These are phyloP conservation scores for Chalara sp. DNA, from an alignment of 2,329 filamentous ascomycete species.

Conservation along the genomic window DNA sequence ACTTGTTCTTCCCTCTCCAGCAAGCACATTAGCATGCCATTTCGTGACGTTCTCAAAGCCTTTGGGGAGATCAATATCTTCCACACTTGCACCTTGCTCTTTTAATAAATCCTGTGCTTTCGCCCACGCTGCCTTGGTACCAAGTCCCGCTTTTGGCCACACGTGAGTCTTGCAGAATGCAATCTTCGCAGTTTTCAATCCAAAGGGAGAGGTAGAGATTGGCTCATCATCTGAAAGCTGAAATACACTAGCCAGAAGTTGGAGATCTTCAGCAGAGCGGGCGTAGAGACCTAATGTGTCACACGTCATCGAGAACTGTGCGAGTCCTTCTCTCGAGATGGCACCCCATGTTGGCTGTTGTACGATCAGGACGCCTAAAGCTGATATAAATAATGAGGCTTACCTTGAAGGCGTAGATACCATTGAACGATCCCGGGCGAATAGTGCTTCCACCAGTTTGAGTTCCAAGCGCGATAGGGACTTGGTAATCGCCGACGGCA, in stretches of 20 bases:
- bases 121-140: conserved; percentile 36
- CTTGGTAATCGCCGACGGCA: conserved; percentile 57
- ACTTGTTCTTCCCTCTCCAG: conserved; percentile 43
- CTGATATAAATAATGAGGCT: background rate
- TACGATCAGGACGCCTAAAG: background rate
- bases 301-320: conserved; percentile 49
- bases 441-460: conserved; percentile 61
- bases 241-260: conserved; percentile 48
- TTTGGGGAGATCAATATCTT: conserved; percentile 46
- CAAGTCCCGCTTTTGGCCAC: conserved; percentile 41
- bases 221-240: conserved; percentile 43
- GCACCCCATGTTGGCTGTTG: conserved; percentile 52
- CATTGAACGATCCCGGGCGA: conserved; percentile 58
- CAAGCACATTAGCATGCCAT: conserved; percentile 46
- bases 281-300: conserved; percentile 59
- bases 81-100: conserved; percentile 44
- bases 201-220: conserved; percentile 16
- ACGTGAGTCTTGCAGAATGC: conserved; percentile 46
- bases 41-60: conserved; percentile 40
- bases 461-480: conserved; percentile 53
- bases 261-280: conserved; percentile 49
- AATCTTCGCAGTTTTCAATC: conserved; percentile 43
- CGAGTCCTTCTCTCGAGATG: conserved; percentile 55
- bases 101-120: conserved; percentile 34
- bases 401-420: conserved; percentile 53